Base-by-base conservation (phyloP, 495 filamentous ascomycete species). In the Cudoniella acicularis region DNA sequence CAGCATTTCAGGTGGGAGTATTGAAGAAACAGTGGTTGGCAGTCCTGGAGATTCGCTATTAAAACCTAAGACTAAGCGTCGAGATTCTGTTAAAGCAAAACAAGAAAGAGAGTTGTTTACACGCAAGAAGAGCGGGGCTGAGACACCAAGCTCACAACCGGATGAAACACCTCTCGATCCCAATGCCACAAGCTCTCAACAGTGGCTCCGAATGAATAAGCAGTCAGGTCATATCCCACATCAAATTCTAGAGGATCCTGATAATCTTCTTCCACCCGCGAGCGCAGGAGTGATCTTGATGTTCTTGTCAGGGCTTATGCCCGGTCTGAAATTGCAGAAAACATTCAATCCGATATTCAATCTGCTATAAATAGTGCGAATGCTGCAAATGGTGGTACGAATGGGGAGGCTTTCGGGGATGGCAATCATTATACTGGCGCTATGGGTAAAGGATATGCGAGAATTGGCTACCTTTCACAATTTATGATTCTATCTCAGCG, bases 101-200 rank as follows among this genome's bases (percentile, higher is more conserved):
- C 94, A 99, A 67, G 94, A 96, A 63, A 79, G 88, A 21, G 89
- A 96, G 65, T 84, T 99, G 10, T 99, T 87, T 66, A 96, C 92
- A 2, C 84, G 92, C 9, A 90, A 89, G 64, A 89, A 85, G 68
- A 78, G 76, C 53, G 74, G 82, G 22, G 70, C 75, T 27, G 85
- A 86, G 16, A 88, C 87, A 8, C 87, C 89, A 21, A 83, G 84
- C 47, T 86, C 88, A 46, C 81, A 86, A 52, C 74, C 86, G 10
- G 83, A 87, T 51, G 86, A 87, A 36, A 79, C 78, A 54, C 59
- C 69, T 47, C 71, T 75, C 9, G 79, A 79, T 11, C 83, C 89
- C 54, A 67, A 62, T 30, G 78, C 72, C 26, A 75, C 77, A 22
- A 78, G 80, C 59, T 42, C 58, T 21, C 52, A 62, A 22, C 83